Base-by-base conservation (phyloP, 331 rosid genomes). In the Saraca asoca region DNA sequence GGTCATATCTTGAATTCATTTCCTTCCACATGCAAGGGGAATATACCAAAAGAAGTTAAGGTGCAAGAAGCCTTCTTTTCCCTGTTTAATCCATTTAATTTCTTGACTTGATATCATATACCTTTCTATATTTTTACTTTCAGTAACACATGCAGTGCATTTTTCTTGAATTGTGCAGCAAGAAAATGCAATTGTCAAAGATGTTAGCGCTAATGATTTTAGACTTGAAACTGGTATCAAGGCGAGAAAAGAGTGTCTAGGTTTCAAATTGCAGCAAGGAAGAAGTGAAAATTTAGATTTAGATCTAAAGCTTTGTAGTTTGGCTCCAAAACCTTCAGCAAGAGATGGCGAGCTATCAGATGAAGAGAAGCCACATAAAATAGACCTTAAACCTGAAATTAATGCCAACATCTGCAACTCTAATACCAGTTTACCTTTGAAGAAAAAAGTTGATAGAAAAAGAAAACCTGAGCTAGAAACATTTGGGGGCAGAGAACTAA, bases 221-320 rank as follows among this genome's bases (percentile, higher is more conserved):
- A 62, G 68, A 53, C 52, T 35, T 51, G 63, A 70, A 59, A 65
- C 58, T 62, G 84, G 76, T 64, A 6, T 60, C 67, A 64, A 77
- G 45, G 79, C 74, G 62, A 79, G 65, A 68, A 65, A 66, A 62
- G 53, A 48, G 55, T 18, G 56, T 54, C 55, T 53, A 12, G 67
- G 66, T 72, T 64, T 84, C 59, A 65, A 8, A 15, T 66, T 50
- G 46, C 53, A 76, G 41, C 70, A 44, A 41, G 39, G 45, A 43
- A 73, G 69, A 49, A 52, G 67, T 68, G 72, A 42, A 58, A 78
- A 76, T n/a, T 79, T 69, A 75, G 80, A 73, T 68, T 49, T 63
- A 37, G 86, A 83, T 50, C 62, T 62, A 65, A 81, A 62, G 55
- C 72, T 59, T 7, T 64, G 82, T 41, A 86, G 79, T 52, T 69